Evolutionary conservation across 2,329 filamentous ascomycete species (phyloP), one percentile per base, ranked within the genome.

Genomic region (Arthrobotrys entomopaga): DNA sequence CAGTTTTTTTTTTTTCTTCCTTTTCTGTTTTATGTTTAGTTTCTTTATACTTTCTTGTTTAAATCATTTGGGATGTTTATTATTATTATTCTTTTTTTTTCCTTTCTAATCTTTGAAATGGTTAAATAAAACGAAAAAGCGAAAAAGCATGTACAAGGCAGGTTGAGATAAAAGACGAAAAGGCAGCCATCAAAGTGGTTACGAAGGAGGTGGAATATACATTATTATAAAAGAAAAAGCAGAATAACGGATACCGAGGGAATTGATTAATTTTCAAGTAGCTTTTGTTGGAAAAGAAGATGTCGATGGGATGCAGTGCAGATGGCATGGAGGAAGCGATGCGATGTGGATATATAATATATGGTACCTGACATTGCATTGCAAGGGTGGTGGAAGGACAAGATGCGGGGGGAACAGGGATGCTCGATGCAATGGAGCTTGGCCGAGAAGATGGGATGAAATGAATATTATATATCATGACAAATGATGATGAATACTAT

Each of bases 161-260:
- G 34, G 22, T 19, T 22, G 13, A 20, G 34, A 57, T 29, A 22
- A n/a, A n/a, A n/a, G n/a, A n/a, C n/a, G n/a, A n/a, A n/a, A n/a
- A n/a, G n/a, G n/a, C 24, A 10, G 10, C 29, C 29, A 6, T 34
- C 29, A 10, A 34, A 10, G 29, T 34, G 29, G 29, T 34, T 10
- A 10, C 10, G 29, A 8, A 34, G 29, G 29, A 34, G 29, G 29
- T 3, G 29, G 29, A 34, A 56, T 56, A 43, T 43, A 57, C 42
- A 57, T 40, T n/a, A n/a, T n/a, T n/a, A 56, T 40, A 57, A 43
- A 57, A 43, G 54, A n/a, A 46, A n/a, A 15, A 46, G 42, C 34
- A 43, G n/a, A 57, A 43, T 24, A 22, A 57, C 20, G 54, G 54
- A 43, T 42, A 57, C 54, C 19, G 38, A 34, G 7, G 29, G n/a